Evolutionary conservation across 768 basidiomycete species (phyloP), one percentile per base, ranked within the genome.

Genomic region (Kwoniella sp.): DNA sequence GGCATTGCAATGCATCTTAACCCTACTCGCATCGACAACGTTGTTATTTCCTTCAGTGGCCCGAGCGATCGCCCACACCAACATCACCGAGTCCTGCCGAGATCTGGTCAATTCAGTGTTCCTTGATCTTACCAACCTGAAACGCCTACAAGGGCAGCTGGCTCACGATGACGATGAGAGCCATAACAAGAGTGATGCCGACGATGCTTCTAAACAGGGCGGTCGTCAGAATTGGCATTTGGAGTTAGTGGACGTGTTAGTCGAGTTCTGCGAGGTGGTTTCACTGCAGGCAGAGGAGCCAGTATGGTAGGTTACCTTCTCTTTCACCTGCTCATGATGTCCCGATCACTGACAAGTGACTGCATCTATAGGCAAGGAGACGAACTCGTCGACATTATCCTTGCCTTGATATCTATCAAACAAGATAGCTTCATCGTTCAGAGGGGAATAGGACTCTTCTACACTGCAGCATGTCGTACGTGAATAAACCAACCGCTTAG

Each of bases 391-490:
- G 63, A 69, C 61, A 53, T 69, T 22, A 65, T 69, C 15, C 23
- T 58, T 7, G 30, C 38, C 1, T 23, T 68, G 31, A 58, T 41
- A 5, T 17, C 23, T 7, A 22, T 41, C 8, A 38, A 59, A 17
- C 50, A 54, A 20, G 47, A 57, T 28, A 28, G 30, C 9, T 37
- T 34, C 11, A 31, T 66, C 12, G 34, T 53, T 5, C 41, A 30
- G 52, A 61, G 69, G 15, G 69, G 52, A 1, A 58, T 73, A 20
- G 69, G 68, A 15, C 38, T 73, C 48, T 70, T 73, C 56, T 68
- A 61, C 26, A 34, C 61, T 2, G 69, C 72, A 28, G 47, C 69
- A 11, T 61, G 59, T 38, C 54, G 72, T 73, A 41, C 61, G 72
- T 69, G 25, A 2, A 28, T n/a, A n/a, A n/a, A n/a, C n/a, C n/a